phyloP scores from a whole-genome alignment of 768 basidiomycete species.

The Coprinopsis marcescibilis region DNA sequence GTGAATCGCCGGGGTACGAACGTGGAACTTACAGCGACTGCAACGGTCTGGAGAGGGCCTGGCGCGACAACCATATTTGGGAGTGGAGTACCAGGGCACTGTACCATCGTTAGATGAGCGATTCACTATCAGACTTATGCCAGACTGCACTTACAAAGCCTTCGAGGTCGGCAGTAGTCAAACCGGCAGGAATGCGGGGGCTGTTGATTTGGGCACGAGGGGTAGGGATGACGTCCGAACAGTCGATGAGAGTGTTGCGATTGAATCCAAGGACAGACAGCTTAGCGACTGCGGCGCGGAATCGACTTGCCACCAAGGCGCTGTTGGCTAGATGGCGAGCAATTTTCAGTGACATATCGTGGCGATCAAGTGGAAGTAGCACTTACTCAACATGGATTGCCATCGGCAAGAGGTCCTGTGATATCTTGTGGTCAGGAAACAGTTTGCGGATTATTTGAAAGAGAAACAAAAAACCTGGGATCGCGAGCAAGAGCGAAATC shows the following conservation, averaged over 20 bases:
- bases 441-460: neutral
- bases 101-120: no score
- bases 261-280: constrained; percentile 38
- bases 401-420: constrained; percentile 41
- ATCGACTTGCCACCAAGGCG: constrained; percentile 25
- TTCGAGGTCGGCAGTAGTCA: no score
- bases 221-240: constrained; percentile 38
- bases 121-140: no score
- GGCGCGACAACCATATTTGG: neutral
- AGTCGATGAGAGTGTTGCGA: constrained; percentile 30
- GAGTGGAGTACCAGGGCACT: constrained; percentile 2
- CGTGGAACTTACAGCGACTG: neutral
- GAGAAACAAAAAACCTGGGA: constrained; percentile 11
- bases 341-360: no score
- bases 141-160: no score
- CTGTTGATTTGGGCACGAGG: no score
- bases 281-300: constrained; percentile 40
- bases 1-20: no score
- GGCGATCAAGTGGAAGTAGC: neutral
- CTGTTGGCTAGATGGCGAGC: no score
- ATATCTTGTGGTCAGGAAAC: constrained; percentile 25
- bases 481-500: constrained; percentile 21
- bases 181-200: no score
- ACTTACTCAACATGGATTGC: constrained; percentile 37
- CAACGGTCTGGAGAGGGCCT: constrained; percentile 5